Percentiles rank a stretch among this genome's conserved stretches.
These are phyloP conservation scores for Echium plantagineum DNA, from an alignment of 257 asterid genomes.

Conservation along the genomic window DNA sequence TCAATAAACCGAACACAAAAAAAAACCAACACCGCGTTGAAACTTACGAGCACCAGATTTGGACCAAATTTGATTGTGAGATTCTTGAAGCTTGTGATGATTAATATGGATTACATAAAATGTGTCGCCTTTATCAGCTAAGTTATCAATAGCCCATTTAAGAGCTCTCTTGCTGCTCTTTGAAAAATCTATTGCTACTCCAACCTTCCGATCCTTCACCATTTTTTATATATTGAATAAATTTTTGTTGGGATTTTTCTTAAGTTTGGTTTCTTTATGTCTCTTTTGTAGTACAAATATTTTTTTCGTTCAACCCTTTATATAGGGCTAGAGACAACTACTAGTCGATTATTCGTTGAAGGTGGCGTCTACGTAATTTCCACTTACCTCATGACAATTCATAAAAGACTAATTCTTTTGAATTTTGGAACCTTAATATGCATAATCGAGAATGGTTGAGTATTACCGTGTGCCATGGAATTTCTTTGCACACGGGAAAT, in stretches of 20 bases:
- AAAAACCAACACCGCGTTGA: neutral
- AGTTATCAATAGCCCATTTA: constrained; percentile 70
- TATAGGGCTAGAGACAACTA: neutral
- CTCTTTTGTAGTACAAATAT: neutral
- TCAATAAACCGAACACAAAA: neutral
- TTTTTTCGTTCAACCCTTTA: neutral
- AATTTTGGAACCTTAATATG: too few relatives aligned
- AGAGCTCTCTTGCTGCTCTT: constrained; percentile 75
- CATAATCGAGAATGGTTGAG: too few relatives aligned
- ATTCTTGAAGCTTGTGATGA: constrained; percentile 25
- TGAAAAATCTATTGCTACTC: constrained; percentile 85
- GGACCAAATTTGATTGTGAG: constrained; percentile 41
- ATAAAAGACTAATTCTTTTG: too few relatives aligned
- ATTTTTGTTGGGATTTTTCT: neutral
- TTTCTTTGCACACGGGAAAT: too few relatives aligned
- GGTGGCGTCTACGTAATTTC: neutral
- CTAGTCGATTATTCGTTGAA: neutral
- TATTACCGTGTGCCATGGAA: too few relatives aligned
- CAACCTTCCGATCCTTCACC: constrained; percentile 69
- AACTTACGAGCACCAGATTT: constrained; percentile 65
- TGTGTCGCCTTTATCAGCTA: constrained; percentile 69
- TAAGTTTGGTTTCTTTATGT: neutral
- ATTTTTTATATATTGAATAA: constrained; percentile 17
- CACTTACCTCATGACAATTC: neutral
- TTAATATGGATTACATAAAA: constrained; percentile 50